Evolutionary conservation across 495 filamentous ascomycete genomes (phyloP).

Genomic region (Talaromyces nanjingensis): DNA sequence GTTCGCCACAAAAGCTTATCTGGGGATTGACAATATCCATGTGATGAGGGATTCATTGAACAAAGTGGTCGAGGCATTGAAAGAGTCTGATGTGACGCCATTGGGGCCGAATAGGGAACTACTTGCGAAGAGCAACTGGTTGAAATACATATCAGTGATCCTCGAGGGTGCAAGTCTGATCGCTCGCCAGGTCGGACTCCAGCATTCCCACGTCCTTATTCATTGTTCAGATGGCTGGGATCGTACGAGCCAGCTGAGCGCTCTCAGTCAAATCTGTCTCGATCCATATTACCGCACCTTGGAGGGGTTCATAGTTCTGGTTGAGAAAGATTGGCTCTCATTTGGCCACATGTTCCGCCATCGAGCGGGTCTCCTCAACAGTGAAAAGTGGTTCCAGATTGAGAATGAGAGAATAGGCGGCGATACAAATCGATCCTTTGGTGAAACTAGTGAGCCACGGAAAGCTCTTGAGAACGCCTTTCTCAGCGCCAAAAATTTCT

Average conservation of each 20-base stretch:
- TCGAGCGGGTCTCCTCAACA: constrained; percentile 75
- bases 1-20: constrained; percentile 82
- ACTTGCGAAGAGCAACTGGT: constrained; percentile 78
- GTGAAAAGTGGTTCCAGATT: constrained; percentile 91
- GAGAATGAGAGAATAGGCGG: constrained; percentile 58
- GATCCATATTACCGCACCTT: constrained; percentile 95
- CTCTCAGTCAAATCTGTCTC: constrained; percentile 86
- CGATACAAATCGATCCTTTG: constrained; percentile 35
- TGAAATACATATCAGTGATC: constrained; percentile 81
- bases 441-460: constrained; percentile 50
- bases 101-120: constrained; percentile 78
- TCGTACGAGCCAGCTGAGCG: constrained; percentile 89
- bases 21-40: constrained; percentile 99
- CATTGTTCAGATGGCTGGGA: constrained; percentile 99
- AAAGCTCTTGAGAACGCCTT: constrained; percentile 84
- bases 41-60: constrained; percentile 92
- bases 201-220: constrained; percentile 90
- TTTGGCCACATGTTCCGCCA: constrained; percentile 97
- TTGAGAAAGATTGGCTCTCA: constrained; percentile 97
- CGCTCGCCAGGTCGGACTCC: constrained; percentile 79
- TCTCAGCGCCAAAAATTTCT: constrained; percentile 82
- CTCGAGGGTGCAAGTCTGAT: constrained; percentile 81
- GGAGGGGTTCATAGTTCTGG: constrained; percentile 88
- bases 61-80: constrained; percentile 83
- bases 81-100: constrained; percentile 83